phyloP scores from a whole-genome alignment of 148 eudicot genomes.

The Silene uniflora region DNA sequence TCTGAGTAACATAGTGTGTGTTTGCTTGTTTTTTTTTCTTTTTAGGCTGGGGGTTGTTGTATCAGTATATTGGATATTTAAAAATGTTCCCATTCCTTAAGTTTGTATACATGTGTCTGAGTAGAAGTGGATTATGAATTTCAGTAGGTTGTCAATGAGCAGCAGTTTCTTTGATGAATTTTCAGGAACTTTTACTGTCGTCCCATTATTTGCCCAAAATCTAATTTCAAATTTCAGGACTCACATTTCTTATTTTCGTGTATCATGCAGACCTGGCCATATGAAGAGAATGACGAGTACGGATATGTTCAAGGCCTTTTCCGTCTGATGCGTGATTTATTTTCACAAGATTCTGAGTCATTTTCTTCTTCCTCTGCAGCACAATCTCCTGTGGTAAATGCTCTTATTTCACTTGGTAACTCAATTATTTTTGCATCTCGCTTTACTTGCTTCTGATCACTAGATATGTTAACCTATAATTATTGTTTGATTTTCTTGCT shows the following conservation, averaged over 20 bases:
- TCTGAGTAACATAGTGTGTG: too few relatives aligned
- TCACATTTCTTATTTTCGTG: neutral
- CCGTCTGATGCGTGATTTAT: constrained; percentile 71
- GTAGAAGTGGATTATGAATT: neutral
- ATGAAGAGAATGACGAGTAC: constrained; percentile 78
- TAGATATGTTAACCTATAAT: neutral
- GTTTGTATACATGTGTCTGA: neutral
- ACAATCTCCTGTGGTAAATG: constrained; percentile 47
- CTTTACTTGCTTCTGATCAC: neutral
- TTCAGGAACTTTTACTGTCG: neutral
- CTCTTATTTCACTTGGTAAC: constrained; percentile 11
- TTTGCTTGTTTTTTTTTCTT: too few relatives aligned
- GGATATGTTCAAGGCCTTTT: constrained; percentile 90
- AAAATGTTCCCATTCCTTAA: neutral
- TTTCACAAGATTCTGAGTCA: constrained; percentile 53
- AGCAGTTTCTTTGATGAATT: neutral
- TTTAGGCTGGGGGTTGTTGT: too few relatives aligned
- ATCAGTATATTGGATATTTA: neutral
- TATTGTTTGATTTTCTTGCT: neutral
- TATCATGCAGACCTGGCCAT: constrained; percentile 77
- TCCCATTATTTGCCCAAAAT: neutral
- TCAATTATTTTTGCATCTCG: neutral
- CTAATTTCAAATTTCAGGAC: neutral
- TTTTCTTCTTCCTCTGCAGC: constrained; percentile 33
- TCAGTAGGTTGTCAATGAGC: neutral